Base-by-base conservation (phyloP, 306 rosid species). In the Quercus mongolica region DNA sequence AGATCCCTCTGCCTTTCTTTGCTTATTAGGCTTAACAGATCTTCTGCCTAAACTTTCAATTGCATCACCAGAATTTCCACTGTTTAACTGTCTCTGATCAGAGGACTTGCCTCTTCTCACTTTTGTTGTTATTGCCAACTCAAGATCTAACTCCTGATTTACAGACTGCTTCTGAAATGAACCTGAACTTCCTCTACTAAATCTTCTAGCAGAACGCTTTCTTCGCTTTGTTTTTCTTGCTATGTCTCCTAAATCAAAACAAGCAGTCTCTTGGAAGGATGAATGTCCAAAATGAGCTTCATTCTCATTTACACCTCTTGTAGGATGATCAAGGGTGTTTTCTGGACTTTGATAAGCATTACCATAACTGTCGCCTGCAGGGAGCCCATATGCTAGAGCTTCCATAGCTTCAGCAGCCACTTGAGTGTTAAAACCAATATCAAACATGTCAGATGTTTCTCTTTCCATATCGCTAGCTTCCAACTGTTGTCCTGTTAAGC, bases 401-500 rank as follows among this genome's bases (percentile, higher is more conserved):
- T 88, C 87, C 86, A 91, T 91, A 20, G 92, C 96, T 84, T 92
- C 94, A 56, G 84, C 97, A 78, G 97, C 97, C 51, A 92, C 83
- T 84, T 92, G 97, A 73, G 97, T 91, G 86, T 84, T 74, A 56
- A 91, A 86, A 77, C 92, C 96, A 77, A 92, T 71, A 75, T 85
- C 90, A 74, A 41, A 80, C 76, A 78, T 71, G 76, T 83, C 89
- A 72, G 77, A 76, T 35, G 56, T 55, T 63, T 68, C 76, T 69
- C 65, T 56, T 75, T n/a, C 86, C 57, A 73, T 54, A 56, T 77
- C 83, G 83, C 77, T 72, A 79, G 65, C 65, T 71, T 84, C 82
- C 69, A 10, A 21, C 63, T 81, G 68, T 76, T 82, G 83, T 80
- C 57, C 76, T 76, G 73, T 56, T 33, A 57, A 59, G 35, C 62